Conservation (phyloP, 352 stramenopile genomes). For the Aphanomyces cochlioides region DNA sequence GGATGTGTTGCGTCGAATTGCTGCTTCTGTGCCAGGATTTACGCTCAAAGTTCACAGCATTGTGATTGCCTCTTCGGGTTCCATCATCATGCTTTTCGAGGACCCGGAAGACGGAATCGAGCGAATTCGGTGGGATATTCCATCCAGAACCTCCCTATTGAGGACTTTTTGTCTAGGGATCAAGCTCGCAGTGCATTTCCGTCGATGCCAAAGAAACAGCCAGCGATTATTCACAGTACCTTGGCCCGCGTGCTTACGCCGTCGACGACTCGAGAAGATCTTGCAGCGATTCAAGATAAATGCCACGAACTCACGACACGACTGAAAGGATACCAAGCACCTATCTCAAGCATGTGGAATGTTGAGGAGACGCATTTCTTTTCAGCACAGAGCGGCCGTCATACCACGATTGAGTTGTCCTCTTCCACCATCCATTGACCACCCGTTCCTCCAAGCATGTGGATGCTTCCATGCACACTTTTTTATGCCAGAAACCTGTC, state of each 20-base stretch:
- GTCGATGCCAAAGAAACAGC: slow-evolving; percentile 34
- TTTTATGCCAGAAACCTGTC: too few relatives aligned
- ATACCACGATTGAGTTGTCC: background rate
- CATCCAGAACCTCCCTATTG: slow-evolving; percentile 20
- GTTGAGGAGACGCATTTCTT: slow-evolving; percentile 67
- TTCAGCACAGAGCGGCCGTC: slow-evolving; percentile 35
- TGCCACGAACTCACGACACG: slow-evolving; percentile 54
- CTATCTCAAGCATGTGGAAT: slow-evolving; percentile 57
- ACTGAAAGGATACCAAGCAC: slow-evolving; percentile 33
- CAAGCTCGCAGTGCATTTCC: slow-evolving; percentile 43
- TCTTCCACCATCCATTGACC: background rate
- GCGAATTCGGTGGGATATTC: slow-evolving; percentile 28
- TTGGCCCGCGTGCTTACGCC: slow-evolving; percentile 53
- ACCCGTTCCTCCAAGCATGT: slow-evolving; percentile 22
- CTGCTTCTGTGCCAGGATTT: slow-evolving; percentile 43
- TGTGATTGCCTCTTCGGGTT: slow-evolving; percentile 54
- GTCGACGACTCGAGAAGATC: slow-evolving; percentile 37
- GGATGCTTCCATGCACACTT: background rate
- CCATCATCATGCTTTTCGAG: slow-evolving; percentile 66
- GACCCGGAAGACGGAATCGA: slow-evolving; percentile 33
- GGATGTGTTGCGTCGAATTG: slow-evolving; percentile 42
- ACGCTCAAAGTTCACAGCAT: slow-evolving; percentile 47
- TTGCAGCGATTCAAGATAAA: slow-evolving; percentile 41
- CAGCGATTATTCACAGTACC: slow-evolving; percentile 67
- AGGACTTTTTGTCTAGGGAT: too few relatives aligned